phyloP scores from a whole-genome alignment of 2,329 filamentous ascomycete genomes.

The Akanthomyces dipterigenus region DNA sequence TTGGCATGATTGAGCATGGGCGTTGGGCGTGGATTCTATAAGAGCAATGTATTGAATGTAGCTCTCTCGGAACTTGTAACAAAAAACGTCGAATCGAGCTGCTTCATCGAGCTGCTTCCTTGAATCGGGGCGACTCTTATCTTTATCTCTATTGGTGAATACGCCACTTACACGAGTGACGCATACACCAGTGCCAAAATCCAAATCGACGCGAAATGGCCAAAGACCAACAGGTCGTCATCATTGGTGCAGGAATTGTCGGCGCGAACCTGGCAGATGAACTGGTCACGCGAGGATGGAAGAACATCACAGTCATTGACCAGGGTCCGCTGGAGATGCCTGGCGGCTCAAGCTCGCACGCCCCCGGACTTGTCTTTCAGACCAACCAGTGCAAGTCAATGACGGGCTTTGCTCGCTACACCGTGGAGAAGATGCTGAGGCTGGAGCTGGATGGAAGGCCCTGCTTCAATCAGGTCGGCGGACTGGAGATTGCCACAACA shows the following conservation, averaged over 20 bases:
- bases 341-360: constrained; percentile 59
- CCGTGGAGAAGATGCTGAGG: constrained; percentile 51
- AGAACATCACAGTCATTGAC: constrained; percentile 56
- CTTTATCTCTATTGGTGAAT: not conserved
- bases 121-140: not conserved
- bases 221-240: constrained; percentile 41
- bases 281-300: constrained; percentile 56
- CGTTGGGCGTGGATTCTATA: not conserved
- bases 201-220: constrained; percentile 24
- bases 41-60: not conserved
- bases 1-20: not conserved
- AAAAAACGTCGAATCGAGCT: not conserved
- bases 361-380: constrained; percentile 58
- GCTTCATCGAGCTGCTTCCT: too few species aligned
- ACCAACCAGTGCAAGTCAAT: constrained; percentile 52
- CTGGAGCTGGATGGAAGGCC: constrained; percentile 30
- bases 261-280: constrained; percentile 59
- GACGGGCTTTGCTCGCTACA: constrained; percentile 54
- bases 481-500: constrained; percentile 56
- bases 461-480: constrained; percentile 58
- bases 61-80: not conserved
- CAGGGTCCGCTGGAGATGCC: constrained; percentile 57
- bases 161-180: not conserved
- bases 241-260: constrained; percentile 59
- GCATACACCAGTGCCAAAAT: not conserved